Evolutionary conservation across 495 filamentous ascomycete species (phyloP), one percentile per base, ranked within the genome.

Genomic region (Xylaria cubensis): DNA sequence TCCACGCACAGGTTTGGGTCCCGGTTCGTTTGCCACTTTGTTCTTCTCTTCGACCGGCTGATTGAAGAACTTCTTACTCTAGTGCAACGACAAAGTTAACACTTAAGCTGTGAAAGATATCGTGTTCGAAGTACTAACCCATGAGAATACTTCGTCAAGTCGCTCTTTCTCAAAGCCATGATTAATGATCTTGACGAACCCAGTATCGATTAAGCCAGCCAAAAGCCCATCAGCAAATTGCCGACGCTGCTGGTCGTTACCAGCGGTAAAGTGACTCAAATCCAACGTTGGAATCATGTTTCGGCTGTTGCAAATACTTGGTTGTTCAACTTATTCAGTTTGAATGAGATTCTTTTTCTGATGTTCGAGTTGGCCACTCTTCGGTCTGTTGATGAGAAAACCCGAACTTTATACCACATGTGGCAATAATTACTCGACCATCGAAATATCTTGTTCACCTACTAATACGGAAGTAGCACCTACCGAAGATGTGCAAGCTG

Each of bases 111-210:
- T 56, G 0, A 7, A 32, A 4, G 10, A 5, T 3, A 10, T 62
- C n/a, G 13, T 41, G 58, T 41, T 13, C 13, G 58, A 9, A 1
- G 21, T 12, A 61, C 61, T 39, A 41, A 64, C 61, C 59, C 61
- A 64, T 24, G 36, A 42, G 26, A 64, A 64, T 7, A 64, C 44
- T 9, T 75, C 59, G 17, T 74, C 51, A 12, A 78, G 56, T 34
- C 41, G 15, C 46, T 75, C 41, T 13, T 42, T 51, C 4, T 72
- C 61, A 36, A 78, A 61, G 7, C 74, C 73, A 36, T 78, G 76
- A 48, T 78, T 76, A 12, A 73, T 36, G 26, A 78, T 56, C 51
- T 76, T 75, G 4, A 78, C 76, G 42, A 77, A 78, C 6, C 76
- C 76, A 44, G 70, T 64, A n/a, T 76, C 68, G 19, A 36, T 26